These are phyloP conservation scores for Nymphaea thermarum DNA, from an alignment of 164 flowering plant genomes.

Conservation along the genomic window DNA sequence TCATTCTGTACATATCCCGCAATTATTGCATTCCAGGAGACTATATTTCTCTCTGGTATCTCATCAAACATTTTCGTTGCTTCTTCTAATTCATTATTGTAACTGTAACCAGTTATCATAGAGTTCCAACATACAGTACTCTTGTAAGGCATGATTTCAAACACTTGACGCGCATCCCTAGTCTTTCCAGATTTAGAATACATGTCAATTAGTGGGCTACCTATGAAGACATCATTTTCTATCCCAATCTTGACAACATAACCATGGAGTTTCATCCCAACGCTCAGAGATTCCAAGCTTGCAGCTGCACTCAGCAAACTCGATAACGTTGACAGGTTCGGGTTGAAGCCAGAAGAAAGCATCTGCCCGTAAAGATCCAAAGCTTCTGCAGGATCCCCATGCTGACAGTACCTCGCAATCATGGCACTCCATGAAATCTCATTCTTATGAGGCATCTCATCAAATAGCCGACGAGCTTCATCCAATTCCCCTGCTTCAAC, in stretches of 20 bases:
- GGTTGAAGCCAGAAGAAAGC: constrained; percentile 14
- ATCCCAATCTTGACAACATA: constrained; percentile 28
- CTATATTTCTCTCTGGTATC: constrained; percentile 25
- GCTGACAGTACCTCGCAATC: constrained; percentile 21
- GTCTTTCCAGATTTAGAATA: constrained; percentile 43
- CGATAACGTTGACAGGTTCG: constrained; percentile 18
- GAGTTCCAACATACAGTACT: constrained; percentile 52
- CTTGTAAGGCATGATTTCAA: constrained; percentile 25
- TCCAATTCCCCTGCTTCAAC: constrained; percentile 13
- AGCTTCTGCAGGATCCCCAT: constrained; percentile 16
- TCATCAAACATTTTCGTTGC: constrained; percentile 34
- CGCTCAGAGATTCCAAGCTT: constrained; percentile 6
- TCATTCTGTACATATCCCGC: constrained; percentile 30
- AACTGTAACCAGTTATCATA: constrained; percentile 42
- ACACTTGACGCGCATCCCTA: constrained; percentile 27
- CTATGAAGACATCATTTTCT: constrained; percentile 24
- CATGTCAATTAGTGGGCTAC: constrained; percentile 45
- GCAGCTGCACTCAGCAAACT: constrained; percentile 15
- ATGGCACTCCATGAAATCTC: constrained; percentile 20
- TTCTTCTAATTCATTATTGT: constrained; percentile 35
- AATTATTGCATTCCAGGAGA: constrained; percentile 46
- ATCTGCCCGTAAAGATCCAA: constrained; percentile 8
- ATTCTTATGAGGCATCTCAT: constrained; percentile 15
- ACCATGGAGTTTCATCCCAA: constrained; percentile 17
- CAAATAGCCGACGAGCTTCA: constrained; percentile 16